phyloP scores from a whole-genome alignment of 78 protist species.

The Chrysochromulina parva region DNA sequence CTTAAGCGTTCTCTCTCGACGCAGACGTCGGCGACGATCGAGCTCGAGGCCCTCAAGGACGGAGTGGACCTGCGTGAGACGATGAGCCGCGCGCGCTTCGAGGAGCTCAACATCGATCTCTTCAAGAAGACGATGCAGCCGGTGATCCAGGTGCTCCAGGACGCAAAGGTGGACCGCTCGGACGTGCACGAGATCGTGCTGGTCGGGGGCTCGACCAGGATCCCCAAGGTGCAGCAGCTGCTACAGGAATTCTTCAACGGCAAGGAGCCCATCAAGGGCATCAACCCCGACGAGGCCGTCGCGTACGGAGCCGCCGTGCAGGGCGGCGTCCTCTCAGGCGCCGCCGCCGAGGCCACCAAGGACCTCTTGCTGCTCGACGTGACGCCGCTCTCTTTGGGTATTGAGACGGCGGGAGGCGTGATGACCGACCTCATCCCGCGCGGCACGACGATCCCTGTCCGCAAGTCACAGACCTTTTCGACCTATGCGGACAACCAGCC shows the following conservation, averaged over 20 bases:
- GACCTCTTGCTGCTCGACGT: conserved; percentile 65
- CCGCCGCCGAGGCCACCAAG: not conserved
- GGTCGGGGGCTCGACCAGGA: conserved; percentile 98
- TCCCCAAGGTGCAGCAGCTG: conserved; percentile 92
- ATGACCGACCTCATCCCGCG: conserved; percentile 94
- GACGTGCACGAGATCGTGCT: conserved; percentile 90
- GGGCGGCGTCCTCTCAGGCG: conserved; percentile 68
- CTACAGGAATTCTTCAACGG: conserved; percentile 89
- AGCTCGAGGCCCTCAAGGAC: conserved; percentile 72
- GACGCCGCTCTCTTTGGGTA: conserved; percentile 77
- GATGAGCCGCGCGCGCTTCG: conserved; percentile 95
- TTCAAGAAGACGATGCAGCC: conserved; percentile 71
- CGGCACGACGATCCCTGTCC: conserved; percentile 95
- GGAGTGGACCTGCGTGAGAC: conserved; percentile 64
- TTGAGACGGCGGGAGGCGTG: conserved; percentile 94
- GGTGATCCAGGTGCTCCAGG: conserved; percentile 70
- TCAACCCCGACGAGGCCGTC: conserved; percentile 75
- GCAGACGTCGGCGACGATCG: conserved; percentile 30
- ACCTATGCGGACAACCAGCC: conserved; percentile 96
- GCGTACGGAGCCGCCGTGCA: conserved; percentile 80
- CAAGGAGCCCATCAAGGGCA: conserved; percentile 79
- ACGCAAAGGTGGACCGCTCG: conserved; percentile 79
- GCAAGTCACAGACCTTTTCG: conserved; percentile 89
- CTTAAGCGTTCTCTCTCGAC: conserved; percentile 75
- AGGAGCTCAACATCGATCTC: conserved; percentile 85